Conservation (phyloP, 139 green algal genomes). For the Pleodorina starrii region DNA sequence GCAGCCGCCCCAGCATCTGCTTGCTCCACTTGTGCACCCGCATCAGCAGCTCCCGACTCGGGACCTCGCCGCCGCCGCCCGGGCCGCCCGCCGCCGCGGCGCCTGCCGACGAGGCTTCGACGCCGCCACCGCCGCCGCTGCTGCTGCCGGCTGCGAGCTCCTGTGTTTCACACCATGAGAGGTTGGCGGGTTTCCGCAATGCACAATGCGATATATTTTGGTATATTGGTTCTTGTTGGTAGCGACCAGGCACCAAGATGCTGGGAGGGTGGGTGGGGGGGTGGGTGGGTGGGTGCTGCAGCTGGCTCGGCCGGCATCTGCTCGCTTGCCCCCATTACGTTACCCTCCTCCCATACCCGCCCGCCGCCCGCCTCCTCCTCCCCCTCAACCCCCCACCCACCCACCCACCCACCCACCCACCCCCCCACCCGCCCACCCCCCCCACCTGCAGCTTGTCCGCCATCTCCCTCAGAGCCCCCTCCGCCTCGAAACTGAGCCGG, state of each 20-base stretch:
- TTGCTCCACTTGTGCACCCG: conserved; percentile 36
- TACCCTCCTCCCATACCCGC: no score
- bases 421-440: not conserved
- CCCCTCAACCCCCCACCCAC: no score
- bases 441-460: not conserved
- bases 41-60: conserved; percentile 1
- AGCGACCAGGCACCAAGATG: no score
- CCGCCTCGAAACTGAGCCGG: not conserved
- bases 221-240: no score
- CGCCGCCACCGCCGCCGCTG: not conserved
- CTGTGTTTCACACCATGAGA: not conserved
- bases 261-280: no score
- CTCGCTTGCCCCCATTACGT: no score
- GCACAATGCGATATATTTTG: no score
- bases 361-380: no score
- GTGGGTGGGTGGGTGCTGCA: no score
- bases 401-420: no score
- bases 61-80: not conserved
- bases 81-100: not conserved
- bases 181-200: no score
- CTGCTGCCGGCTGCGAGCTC: not conserved
- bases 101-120: not conserved
- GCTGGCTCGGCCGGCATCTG: no score
- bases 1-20: conserved; percentile 45
- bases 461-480: not conserved